Conservation (phyloP, 2,329 filamentous ascomycete species). For the Colletotrichum acutatum region DNA sequence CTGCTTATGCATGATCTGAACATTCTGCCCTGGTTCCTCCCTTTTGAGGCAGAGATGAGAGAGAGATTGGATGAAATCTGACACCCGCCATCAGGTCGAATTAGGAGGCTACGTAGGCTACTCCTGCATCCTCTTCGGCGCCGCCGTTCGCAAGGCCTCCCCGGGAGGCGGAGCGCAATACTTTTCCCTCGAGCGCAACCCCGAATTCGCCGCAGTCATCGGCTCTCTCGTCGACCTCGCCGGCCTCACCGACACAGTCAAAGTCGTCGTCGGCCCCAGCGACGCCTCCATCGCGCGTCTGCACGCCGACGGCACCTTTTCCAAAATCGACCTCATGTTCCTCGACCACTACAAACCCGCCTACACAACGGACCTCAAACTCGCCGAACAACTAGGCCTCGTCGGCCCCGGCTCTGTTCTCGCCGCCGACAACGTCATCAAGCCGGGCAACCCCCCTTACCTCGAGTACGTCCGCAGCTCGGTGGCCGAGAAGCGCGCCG, state of each 20-base stretch:
- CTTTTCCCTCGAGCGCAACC: constrained; percentile 78
- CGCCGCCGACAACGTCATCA: constrained; percentile 77
- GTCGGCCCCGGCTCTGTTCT: constrained; percentile 71
- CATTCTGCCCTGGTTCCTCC: no score
- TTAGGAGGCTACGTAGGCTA: constrained; percentile 86
- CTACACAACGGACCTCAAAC: constrained; percentile 79
- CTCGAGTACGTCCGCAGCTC: constrained; percentile 75
- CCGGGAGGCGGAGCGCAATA: constrained; percentile 76
- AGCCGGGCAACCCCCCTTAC: constrained; percentile 77
- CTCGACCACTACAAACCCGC: constrained; percentile 84
- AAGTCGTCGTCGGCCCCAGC: constrained; percentile 76
- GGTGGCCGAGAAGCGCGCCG: constrained; percentile 69
- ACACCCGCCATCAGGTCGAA: constrained; percentile 64
- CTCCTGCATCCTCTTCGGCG: constrained; percentile 80
- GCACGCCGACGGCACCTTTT: constrained; percentile 61
- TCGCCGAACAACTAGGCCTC: constrained; percentile 77
- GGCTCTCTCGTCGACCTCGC: constrained; percentile 77
- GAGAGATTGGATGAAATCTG: no score
- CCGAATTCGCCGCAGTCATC: constrained; percentile 79
- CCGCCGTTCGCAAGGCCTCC: constrained; percentile 66
- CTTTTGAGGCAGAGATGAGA: neutral
- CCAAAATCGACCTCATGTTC: constrained; percentile 77
- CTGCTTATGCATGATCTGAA: no score
- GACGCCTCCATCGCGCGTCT: constrained; percentile 73
- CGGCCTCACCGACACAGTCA: constrained; percentile 76